Conservation (phyloP, 2,329 filamentous ascomycete genomes). For the Arthrobotrys sphaeroides region DNA sequence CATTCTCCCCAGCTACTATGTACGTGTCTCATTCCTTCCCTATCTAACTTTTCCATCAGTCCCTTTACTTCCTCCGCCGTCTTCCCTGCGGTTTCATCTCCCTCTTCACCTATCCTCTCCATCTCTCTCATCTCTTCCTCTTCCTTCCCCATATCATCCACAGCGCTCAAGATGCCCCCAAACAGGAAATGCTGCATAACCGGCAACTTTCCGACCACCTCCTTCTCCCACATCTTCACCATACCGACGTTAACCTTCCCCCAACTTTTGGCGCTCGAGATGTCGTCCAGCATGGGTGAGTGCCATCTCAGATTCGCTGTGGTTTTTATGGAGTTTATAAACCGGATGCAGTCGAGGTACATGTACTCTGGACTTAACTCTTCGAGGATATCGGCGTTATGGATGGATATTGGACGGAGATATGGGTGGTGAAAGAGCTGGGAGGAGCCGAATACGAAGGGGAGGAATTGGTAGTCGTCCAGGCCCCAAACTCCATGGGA, state of each 20-base stretch:
- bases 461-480: conserved; percentile 96
- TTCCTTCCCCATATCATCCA: conserved; percentile 79
- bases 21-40: conserved; percentile 74
- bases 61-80: conserved; percentile 64
- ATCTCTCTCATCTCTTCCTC: conserved; percentile 65
- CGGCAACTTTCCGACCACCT: conserved; percentile 90
- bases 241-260: conserved; percentile 92
- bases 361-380: conserved; percentile 84
- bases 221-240: conserved; percentile 94
- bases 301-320: conserved; percentile 96
- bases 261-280: conserved; percentile 89
- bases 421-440: conserved; percentile 86
- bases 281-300: conserved; percentile 97
- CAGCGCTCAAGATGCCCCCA: conserved; percentile 81
- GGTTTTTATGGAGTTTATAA: conserved; percentile 96
- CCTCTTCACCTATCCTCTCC: conserved; percentile 59
- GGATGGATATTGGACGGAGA: conserved; percentile 81
- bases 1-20: conserved; percentile 92
- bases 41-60: conserved; percentile 71
- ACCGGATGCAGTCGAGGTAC: conserved; percentile 90
- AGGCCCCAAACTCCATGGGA: conserved; percentile 98
- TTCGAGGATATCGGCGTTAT: conserved; percentile 86
- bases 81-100: conserved; percentile 60
- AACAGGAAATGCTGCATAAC: conserved; percentile 99
- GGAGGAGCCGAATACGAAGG: conserved; percentile 91